Evolutionary conservation across 176 grass and related monocot species (phyloP), one percentile per base, ranked within the genome.

Genomic region (Phyllostachys edulis): DNA sequence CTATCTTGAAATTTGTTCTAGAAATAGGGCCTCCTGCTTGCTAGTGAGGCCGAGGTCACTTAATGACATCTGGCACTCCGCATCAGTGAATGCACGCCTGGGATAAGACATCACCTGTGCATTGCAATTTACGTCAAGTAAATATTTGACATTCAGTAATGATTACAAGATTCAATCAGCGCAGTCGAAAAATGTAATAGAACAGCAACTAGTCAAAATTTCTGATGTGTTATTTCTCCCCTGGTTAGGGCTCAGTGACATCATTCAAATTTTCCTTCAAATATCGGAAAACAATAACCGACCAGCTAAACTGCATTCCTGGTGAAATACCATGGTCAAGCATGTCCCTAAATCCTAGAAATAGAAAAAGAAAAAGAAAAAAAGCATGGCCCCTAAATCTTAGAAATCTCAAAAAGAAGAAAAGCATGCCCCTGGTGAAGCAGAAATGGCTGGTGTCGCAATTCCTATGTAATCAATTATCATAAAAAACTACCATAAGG

Each of bases 11-110:
- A 99, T 86, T 57, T 90, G 80, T 81, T 99, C 97, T 71, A 99
- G 88, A 87, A 99, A 99, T 67, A 99, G 80, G 29, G 91, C 91
- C 89, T 99, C 96, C 84, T 99, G 93, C 80, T 92, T 99, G 84
- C 91, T 89, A 47, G 64, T 94, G 32, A 99, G 87, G 14, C 96
- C 91, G 11, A 99, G 87, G 67, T 99, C 93, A 69, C 69, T 88
- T 20, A 99, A 37, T 24, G 93, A 90, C 42, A 96, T 60, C 61
- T 87, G 89, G 70, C 80, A 81, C 71, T 99, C 93, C 40, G 60
- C 88, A 7, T 92, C 84, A 29, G 84, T 87, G 76, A 99, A 94
- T 26, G 88, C 81, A 63, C 89, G 91, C 67, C 96, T 90, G 42
- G 96, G 96, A 73, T 91, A 99, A 46, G 91, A 91, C 20, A 93